phyloP scores from a whole-genome alignment of 495 filamentous ascomycete species.

The Acidiella bohemica region DNA sequence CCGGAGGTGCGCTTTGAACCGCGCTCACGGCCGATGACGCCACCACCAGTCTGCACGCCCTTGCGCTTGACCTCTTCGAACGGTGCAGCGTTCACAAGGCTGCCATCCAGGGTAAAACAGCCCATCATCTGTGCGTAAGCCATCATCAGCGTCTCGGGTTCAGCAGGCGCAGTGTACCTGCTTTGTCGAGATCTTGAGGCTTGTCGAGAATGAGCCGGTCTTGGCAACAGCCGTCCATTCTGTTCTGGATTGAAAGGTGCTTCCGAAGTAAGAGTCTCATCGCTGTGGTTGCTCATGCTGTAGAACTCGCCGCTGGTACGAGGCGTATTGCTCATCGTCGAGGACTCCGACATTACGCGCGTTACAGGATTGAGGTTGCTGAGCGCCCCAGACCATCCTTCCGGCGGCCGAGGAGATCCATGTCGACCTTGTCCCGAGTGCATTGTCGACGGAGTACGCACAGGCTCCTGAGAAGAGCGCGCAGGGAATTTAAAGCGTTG shows the following conservation, averaged over 20 bases:
- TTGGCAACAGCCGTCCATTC: constrained; percentile 33
- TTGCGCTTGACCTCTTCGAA: constrained; percentile 96
- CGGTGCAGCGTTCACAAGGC: constrained; percentile 71
- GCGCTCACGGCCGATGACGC: constrained; percentile 67
- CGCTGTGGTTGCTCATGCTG: constrained; percentile 83
- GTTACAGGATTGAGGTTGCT: constrained; percentile 42
- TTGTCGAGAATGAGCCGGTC: constrained; percentile 46
- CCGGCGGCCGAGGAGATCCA: constrained; percentile 25
- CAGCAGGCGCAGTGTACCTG: not conserved
- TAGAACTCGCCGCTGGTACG: constrained; percentile 92
- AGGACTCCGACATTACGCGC: constrained; percentile 59
- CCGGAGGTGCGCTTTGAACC: constrained; percentile 65
- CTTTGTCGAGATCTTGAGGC: constrained; percentile 3
- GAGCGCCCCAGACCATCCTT: constrained; percentile 18
- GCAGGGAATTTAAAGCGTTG: constrained; percentile 52
- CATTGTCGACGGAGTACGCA: constrained; percentile 7
- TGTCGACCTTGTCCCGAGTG: constrained; percentile 21
- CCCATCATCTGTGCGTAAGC: constrained; percentile 93
- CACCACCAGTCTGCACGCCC: constrained; percentile 69
- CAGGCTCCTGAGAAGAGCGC: constrained; percentile 16
- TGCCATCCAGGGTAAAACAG: constrained; percentile 81
- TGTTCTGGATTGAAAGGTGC: constrained; percentile 51
- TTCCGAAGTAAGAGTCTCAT: constrained; percentile 84
- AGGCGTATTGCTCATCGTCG: constrained; percentile 47
- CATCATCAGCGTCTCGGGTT: constrained; percentile 82